Conservation (phyloP, 345 rosid genomes). For the Eucalyptus victrix region DNA sequence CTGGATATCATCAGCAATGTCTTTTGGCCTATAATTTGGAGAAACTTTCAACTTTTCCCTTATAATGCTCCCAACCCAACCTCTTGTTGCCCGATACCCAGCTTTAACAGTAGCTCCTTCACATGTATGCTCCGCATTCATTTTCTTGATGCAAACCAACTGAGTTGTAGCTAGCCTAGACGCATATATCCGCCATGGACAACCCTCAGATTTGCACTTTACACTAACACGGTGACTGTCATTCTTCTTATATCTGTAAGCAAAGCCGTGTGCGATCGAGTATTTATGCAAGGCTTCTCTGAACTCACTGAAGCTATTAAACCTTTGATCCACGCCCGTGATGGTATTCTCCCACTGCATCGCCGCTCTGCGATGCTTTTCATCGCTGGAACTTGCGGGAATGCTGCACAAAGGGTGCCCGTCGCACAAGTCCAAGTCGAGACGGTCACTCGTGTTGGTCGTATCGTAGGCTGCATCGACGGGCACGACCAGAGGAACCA, state of each 20-base stretch:
- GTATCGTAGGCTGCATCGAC: conserved; percentile 20
- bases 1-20: conserved; percentile 79
- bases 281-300: conserved; percentile 86
- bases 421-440: conserved; percentile 12
- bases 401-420: conserved; percentile 29
- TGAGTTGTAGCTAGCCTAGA: conserved; percentile 79
- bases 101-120: conserved; percentile 76
- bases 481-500: conserved; percentile 23
- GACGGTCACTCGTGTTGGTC: not conserved
- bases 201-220: conserved; percentile 80
- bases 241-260: conserved; percentile 85
- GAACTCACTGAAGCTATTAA: conserved; percentile 68
- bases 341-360: conserved; percentile 81
- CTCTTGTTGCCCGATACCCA: conserved; percentile 78
- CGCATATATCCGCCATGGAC: conserved; percentile 93
- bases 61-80: conserved; percentile 91
- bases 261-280: conserved; percentile 82
- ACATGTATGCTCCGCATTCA: conserved; percentile 76
- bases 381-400: conserved; percentile 22
- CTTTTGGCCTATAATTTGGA: conserved; percentile 87
- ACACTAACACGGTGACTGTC: conserved; percentile 86
- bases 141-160: conserved; percentile 72
- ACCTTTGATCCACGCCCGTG: conserved; percentile 86
- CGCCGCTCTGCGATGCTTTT: conserved; percentile 47
- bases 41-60: conserved; percentile 76